phyloP scores from a whole-genome alignment of 106 monocot species.

The Vanilla planifolia region DNA sequence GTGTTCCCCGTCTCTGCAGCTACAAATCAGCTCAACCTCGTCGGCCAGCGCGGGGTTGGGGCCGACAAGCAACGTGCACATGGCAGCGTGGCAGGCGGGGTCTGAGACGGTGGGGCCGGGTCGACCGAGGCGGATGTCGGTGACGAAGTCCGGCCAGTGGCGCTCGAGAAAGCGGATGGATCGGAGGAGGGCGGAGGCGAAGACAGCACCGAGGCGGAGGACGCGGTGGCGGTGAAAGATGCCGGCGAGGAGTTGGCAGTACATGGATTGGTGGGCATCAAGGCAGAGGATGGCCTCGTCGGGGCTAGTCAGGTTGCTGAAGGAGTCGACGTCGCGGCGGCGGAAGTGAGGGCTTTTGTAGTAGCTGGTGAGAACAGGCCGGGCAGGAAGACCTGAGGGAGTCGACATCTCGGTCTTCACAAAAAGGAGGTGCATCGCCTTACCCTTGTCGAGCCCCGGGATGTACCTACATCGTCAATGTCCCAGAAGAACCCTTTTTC shows the following conservation, averaged over 20 bases:
- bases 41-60: constrained; percentile 27
- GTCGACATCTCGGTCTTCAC: constrained; percentile 43
- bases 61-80: constrained; percentile 10
- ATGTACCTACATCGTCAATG: constrained; percentile 28
- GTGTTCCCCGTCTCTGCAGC: background rate
- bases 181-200: constrained; percentile 56
- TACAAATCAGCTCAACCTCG: constrained; percentile 28
- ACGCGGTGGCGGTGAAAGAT: constrained; percentile 34
- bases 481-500: too few relatives aligned
- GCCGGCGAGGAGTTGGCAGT: constrained; percentile 47
- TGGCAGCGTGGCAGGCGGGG: constrained; percentile 17
- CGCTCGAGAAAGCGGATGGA: constrained; percentile 43
- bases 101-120: constrained; percentile 23
- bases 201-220: constrained; percentile 51
- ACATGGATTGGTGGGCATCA: constrained; percentile 48
- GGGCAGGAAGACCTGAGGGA: constrained; percentile 26
- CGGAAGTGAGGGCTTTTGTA: constrained; percentile 53
- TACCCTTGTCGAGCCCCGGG: constrained; percentile 35
- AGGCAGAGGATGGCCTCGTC: constrained; percentile 39
- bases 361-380: constrained; percentile 65
- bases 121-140: constrained; percentile 32
- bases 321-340: constrained; percentile 19
- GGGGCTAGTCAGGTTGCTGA: constrained; percentile 50
- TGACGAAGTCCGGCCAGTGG: constrained; percentile 29
- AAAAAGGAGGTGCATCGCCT: constrained; percentile 48